phyloP scores from a whole-genome alignment of 2,329 filamentous ascomycete species.

The Pyrenochaeta sp. region DNA sequence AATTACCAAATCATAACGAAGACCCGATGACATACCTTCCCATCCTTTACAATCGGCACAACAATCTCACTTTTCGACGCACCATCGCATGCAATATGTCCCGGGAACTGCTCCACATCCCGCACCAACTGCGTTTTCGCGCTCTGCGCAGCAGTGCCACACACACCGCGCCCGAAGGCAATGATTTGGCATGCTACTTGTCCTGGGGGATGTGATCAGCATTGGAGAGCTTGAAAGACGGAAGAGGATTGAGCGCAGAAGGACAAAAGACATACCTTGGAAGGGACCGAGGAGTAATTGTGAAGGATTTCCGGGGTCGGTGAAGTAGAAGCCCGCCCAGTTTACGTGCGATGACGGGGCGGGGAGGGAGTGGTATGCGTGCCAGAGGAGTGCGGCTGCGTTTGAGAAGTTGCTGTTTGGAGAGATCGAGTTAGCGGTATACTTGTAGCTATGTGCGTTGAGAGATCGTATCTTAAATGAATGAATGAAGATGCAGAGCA shows the following conservation, averaged over 20 bases:
- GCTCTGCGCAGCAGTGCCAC: constrained; percentile 71
- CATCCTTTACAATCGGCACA: constrained; percentile 70
- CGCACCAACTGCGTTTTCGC: constrained; percentile 68
- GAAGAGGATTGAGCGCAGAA: neutral
- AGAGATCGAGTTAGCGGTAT: neutral
- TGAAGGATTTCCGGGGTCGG: constrained; percentile 44
- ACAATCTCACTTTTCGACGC: constrained; percentile 82
- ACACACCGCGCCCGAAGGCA: constrained; percentile 75
- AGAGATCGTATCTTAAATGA: neutral
- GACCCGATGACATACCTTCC: constrained; percentile 50
- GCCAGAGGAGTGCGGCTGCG: constrained; percentile 77
- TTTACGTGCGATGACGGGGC: constrained; percentile 73
- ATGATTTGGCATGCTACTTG: constrained; percentile 80
- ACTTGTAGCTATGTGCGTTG: neutral
- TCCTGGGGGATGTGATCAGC: neutral
- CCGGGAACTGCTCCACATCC: constrained; percentile 77
- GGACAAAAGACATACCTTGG: constrained; percentile 67
- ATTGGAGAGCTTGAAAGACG: neutral
- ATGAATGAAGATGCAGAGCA: neutral
- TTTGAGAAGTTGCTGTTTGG: constrained; percentile 71
- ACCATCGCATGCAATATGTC: constrained; percentile 83
- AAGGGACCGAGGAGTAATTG: constrained; percentile 81
- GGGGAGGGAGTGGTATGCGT: constrained; percentile 76
- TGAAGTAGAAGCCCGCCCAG: constrained; percentile 71
- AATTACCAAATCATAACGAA: constrained; percentile 25